Evolutionary conservation across 805 yeast genomes (phyloP), one percentile per base, ranked within the genome.

Genomic region (Cyberlindnera xylosilytica): DNA sequence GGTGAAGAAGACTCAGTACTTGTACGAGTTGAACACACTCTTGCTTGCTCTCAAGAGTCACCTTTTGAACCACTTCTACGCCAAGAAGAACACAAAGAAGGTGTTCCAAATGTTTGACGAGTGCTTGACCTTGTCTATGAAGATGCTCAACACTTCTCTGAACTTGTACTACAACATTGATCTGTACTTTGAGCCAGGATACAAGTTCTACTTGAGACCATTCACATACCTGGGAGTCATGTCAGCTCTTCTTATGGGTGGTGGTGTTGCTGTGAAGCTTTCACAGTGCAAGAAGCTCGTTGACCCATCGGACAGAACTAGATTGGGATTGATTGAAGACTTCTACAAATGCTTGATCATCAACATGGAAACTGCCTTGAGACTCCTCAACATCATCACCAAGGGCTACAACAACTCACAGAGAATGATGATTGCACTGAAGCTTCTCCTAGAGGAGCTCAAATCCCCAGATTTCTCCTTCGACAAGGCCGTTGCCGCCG

Each of bases 141-240:
- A 66, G 27, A 51, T 71, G 13, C 32, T 63, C 3, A 66, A 70
- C 13, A 53, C 61, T 5, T 57, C 62, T 28, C 45, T 57, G 43
- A 61, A 63, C 20, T 43, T 73, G 22, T 52, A 68, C 18, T 50
- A 49, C 27, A 62, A 65, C 38, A 59, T 65, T 42, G 46, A 54
- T 2, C 32, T 49, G 1, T 66, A 68, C 50, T 74, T 76, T 2
- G 51, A 56, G 2, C 22, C 39, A 3, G 69, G 72, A 0, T 65
- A 70, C 3, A 74, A 66, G 34, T 58, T 66, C 36, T 53, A 69
- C 9, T 38, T 77, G 24, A 74, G 68, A 41, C 78, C 81, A 17
- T 12, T 41, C 6, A 47, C 54, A 0, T 41, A 38, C n/a, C 32
- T 13, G 17, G 46, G 56, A 1, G 28, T 52, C 2, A 34, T 40